Evolutionary conservation across 176 grass and related monocot genomes (phyloP), one percentile per base, ranked within the genome.

Genomic region (Triticum urartu): DNA sequence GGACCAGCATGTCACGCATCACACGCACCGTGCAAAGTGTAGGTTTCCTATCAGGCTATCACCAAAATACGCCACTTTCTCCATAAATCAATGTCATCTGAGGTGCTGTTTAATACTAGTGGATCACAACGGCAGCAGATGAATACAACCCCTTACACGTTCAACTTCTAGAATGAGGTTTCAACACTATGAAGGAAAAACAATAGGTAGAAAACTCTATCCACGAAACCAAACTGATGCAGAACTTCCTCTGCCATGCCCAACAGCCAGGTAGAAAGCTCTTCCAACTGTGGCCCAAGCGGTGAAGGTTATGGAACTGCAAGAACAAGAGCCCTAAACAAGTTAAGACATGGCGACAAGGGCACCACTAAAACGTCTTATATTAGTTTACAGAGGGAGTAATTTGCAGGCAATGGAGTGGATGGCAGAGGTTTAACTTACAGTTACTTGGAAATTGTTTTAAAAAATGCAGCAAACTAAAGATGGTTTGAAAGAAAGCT

Each of bases 291-390:
- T 47, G 26, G 58, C 56, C 30, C 21, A 12, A 63, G 81, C 7
- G 68, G n/a, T 9, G 5, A 38, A 79, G 47, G 11, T 79, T 65
- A 79, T 36, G 61, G 15, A 85, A 4, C 80, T 88, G 80, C 18
- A 69, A 66, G 18, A 70, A 75, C 9, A 59, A 45, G 54, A 60
- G 25, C 28, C 34, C 3, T 4, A 58, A 89, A 32, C 7, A 40
- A n/a, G 56, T 43, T 79, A 73, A 64, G 11, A 54, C 30, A 64
- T 62, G 25, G 47, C 24, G 4, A 9, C 9, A 70, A 6, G 0
- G 7, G 40, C 50, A 40, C 17, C 38, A 39, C 38, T 39, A 39
- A 39, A 39, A 39, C 38, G 38, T 39, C 38, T 35, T 9, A 39
- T 39, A 39, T 39, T 8, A 39, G 38, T 39, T 39, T 39, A 39